Conservation (phyloP, 1,284 basidiomycete genomes). For the Leccinum solheimii region DNA sequence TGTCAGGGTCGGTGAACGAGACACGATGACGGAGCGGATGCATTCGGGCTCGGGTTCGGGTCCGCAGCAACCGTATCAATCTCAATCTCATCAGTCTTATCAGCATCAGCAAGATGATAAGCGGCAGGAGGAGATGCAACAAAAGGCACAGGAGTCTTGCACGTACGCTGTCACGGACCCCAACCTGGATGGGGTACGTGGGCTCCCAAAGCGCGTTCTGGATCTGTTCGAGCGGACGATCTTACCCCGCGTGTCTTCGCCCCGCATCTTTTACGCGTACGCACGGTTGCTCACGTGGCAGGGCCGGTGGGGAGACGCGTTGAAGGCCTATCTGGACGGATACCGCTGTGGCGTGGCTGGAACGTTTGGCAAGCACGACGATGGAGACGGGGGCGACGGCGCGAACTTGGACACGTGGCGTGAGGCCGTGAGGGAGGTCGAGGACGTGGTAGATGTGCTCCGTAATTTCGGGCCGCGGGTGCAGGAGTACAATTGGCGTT, state of each 20-base stretch:
- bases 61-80: background rate
- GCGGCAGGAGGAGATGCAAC: background rate
- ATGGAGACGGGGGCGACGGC: slow-evolving; percentile 44
- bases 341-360: slow-evolving; percentile 76
- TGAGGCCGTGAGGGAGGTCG: slow-evolving; percentile 75
- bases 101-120: background rate
- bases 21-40: background rate
- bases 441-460: slow-evolving; percentile 82
- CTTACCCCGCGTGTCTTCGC: slow-evolving; percentile 73
- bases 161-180: slow-evolving; percentile 37
- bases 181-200: slow-evolving; percentile 65
- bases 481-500: slow-evolving; percentile 69
- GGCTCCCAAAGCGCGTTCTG: slow-evolving; percentile 60
- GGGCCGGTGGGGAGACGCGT: slow-evolving; percentile 68
- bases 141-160: background rate
- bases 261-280: slow-evolving; percentile 79
- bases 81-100: background rate
- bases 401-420: slow-evolving; percentile 66
- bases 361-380: slow-evolving; percentile 50
- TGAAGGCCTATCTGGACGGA: slow-evolving; percentile 81
- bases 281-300: slow-evolving; percentile 79
- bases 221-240: slow-evolving; percentile 77
- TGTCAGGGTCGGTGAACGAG: slow-evolving; percentile 1
- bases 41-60: background rate
- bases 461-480: slow-evolving; percentile 79